A percentile compares a stretch with the other conserved stretches of the same genome.
phyloP scores from a whole-genome alignment of 306 rosid genomes.

The Oemleria cerasiformis region DNA sequence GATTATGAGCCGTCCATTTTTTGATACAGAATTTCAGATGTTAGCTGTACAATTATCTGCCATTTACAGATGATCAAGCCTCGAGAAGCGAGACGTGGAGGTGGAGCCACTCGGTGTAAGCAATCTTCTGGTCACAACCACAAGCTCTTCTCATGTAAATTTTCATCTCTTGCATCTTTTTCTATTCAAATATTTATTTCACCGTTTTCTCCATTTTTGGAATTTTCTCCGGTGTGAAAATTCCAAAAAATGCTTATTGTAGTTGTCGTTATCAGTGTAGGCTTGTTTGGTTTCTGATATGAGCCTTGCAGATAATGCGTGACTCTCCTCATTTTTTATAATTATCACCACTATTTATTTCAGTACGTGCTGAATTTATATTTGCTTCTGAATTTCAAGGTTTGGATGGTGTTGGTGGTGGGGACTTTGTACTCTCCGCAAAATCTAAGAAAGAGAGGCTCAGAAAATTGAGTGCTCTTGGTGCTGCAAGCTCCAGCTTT shows the following conservation, averaged over 20 bases:
- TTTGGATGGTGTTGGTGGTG: slow-evolving; percentile 21
- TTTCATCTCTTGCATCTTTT: neutral
- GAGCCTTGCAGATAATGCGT: slow-evolving; percentile 44
- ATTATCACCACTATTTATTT: slow-evolving; percentile 19
- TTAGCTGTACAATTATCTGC: neutral
- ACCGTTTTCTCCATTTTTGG: slow-evolving; percentile 9
- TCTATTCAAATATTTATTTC: neutral
- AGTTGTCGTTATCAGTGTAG: slow-evolving; percentile 44
- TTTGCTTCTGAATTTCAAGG: slow-evolving; percentile 23
- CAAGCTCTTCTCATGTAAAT: slow-evolving; percentile 47
- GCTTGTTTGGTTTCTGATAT: slow-evolving; percentile 31
- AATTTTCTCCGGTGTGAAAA: slow-evolving; percentile 25
- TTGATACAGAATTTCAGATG: slow-evolving; percentile 23
- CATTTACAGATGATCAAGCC: slow-evolving; percentile 46
- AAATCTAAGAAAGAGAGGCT: slow-evolving; percentile 65
- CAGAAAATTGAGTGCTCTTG: slow-evolving; percentile 48
- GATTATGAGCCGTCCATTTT: slow-evolving; percentile 15
- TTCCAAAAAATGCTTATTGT: slow-evolving; percentile 32
- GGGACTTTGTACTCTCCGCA: slow-evolving; percentile 33
- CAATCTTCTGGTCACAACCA: slow-evolving; percentile 29
- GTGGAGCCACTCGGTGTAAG: slow-evolving; percentile 50
- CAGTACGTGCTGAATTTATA: slow-evolving; percentile 4
- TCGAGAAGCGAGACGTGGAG: slow-evolving; percentile 57
- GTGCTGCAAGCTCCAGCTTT: slow-evolving; percentile 32
- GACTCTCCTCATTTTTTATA: slow-evolving; percentile 7